Evolutionary conservation across 2,329 filamentous ascomycete genomes (phyloP).

Genomic region (Pezicula carpinea): DNA sequence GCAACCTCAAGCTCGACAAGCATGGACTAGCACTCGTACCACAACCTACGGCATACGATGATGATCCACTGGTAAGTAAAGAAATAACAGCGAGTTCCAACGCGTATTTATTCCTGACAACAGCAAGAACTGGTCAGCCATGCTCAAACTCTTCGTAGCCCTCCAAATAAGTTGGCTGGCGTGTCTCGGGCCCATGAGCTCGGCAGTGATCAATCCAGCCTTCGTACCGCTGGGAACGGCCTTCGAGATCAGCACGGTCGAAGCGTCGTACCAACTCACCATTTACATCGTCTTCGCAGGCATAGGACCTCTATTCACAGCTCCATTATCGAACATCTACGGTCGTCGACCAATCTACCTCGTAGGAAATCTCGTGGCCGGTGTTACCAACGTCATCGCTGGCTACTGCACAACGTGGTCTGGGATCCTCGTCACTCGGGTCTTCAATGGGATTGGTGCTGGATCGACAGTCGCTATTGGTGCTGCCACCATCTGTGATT

Average conservation of each 20-base stretch:
- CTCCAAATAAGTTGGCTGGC: constrained; percentile 30
- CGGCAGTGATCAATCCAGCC: constrained; percentile 29
- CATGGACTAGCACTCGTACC: constrained; percentile 21
- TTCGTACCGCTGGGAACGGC: constrained; percentile 26
- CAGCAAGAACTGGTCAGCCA: constrained; percentile 19
- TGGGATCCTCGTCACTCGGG: constrained; percentile 4
- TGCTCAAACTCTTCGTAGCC: constrained; percentile 19
- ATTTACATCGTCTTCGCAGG: constrained; percentile 31
- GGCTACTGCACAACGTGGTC: constrained; percentile 5
- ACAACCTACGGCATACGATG: constrained; percentile 17
- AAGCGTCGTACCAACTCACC: constrained; percentile 30
- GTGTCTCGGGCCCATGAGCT: constrained; percentile 25
- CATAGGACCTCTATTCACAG: constrained; percentile 20
- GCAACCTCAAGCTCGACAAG: constrained; percentile 9
- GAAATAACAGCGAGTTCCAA: no score
- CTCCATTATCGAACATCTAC: constrained; percentile 7
- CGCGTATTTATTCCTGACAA: background rate
- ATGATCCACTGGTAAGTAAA: constrained; percentile 19
- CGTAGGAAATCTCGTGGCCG: constrained; percentile 3
- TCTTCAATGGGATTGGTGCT: constrained; percentile 4
- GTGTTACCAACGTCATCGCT: constrained; percentile 5
- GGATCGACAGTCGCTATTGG: constrained; percentile 6
- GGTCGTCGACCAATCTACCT: constrained; percentile 7
- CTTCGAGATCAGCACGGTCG: constrained; percentile 27
- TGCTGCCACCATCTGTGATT: constrained; percentile 7